Percentiles rank a stretch among this genome's conserved stretches.
These are phyloP conservation scores for Fraxinus paxiana DNA, from an alignment of 305 asterid species.

Conservation along the genomic window DNA sequence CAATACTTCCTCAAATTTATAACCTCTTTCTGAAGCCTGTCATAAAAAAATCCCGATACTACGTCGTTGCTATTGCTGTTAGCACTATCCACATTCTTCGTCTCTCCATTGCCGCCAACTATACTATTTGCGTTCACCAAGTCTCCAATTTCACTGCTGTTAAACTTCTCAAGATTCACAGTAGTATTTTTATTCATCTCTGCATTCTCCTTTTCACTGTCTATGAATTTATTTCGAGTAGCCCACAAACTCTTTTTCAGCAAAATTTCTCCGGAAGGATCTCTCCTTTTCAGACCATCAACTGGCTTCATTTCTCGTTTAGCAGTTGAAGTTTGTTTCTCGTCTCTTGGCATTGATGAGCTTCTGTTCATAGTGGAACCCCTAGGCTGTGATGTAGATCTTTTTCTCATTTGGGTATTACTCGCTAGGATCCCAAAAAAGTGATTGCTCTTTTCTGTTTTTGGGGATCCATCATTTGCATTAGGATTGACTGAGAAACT, in stretches of 20 bases:
- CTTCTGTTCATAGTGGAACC: slow-evolving; percentile 37
- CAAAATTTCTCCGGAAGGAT: slow-evolving; percentile 38
- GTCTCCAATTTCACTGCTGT: slow-evolving; percentile 27
- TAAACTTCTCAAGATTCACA: slow-evolving; percentile 18
- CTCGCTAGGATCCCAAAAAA: slow-evolving; percentile 65
- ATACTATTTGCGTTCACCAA: neutral
- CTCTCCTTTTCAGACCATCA: slow-evolving; percentile 28
- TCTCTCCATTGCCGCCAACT: slow-evolving; percentile 16
- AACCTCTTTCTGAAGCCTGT: slow-evolving; percentile 86
- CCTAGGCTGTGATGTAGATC: slow-evolving; percentile 70
- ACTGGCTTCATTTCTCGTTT: slow-evolving; percentile 21
- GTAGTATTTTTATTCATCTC: slow-evolving; percentile 38
- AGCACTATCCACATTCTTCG: neutral
- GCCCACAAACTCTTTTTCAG: slow-evolving; percentile 59
- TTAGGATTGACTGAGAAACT: slow-evolving; percentile 29
- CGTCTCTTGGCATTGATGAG: slow-evolving; percentile 30
- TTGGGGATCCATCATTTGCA: slow-evolving; percentile 31
- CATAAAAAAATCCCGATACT: slow-evolving; percentile 79
- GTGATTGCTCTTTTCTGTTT: slow-evolving; percentile 44
- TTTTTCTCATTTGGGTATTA: slow-evolving; percentile 40
- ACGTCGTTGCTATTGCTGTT: neutral
- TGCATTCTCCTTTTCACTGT: slow-evolving; percentile 62
- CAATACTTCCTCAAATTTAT: slow-evolving; percentile 56
- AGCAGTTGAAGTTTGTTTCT: slow-evolving; percentile 16
- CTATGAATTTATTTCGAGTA: slow-evolving; percentile 42